phyloP scores from a whole-genome alignment of 257 asterid genomes.

The Petunia secreta region DNA sequence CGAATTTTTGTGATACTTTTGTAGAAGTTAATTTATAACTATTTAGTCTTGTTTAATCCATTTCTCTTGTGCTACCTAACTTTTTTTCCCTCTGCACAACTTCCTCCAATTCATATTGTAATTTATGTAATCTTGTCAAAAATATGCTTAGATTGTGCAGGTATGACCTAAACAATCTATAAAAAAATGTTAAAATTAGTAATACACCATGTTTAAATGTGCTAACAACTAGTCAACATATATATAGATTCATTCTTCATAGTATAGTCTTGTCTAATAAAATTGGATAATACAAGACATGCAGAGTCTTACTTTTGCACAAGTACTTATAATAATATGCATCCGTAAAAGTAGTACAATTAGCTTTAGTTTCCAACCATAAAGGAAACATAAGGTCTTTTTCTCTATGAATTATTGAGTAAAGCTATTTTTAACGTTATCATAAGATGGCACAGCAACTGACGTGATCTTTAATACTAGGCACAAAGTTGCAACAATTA shows the following conservation, averaged over 20 bases:
- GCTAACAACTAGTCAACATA: not conserved
- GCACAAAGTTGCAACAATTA: not conserved
- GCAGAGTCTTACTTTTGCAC: not conserved
- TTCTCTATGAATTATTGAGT: not conserved
- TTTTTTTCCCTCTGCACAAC: too few relatives aligned
- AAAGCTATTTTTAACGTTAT: not conserved
- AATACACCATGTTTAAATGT: not conserved
- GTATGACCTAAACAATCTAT: not conserved
- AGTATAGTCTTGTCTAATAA: not conserved
- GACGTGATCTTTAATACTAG: not conserved
- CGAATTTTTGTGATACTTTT: not conserved
- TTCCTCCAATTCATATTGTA: too few relatives aligned
- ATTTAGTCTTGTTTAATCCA: too few relatives aligned
- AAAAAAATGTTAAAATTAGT: not conserved
- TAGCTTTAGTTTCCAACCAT: slow-evolving; percentile 6
- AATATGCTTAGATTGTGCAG: not conserved
- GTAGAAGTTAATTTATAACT: too few relatives aligned
- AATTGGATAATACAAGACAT: not conserved
- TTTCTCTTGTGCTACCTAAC: too few relatives aligned
- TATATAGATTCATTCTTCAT: not conserved
- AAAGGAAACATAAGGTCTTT: not conserved
- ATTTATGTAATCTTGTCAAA: too few relatives aligned
- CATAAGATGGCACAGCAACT: not conserved
- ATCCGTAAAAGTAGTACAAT: not conserved
- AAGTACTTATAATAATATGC: not conserved